A percentile compares a stretch with the other conserved stretches of the same genome.
Conservation (phyloP, 2,329 filamentous ascomycete genomes). For the Botryosphaeria agaves region DNA sequence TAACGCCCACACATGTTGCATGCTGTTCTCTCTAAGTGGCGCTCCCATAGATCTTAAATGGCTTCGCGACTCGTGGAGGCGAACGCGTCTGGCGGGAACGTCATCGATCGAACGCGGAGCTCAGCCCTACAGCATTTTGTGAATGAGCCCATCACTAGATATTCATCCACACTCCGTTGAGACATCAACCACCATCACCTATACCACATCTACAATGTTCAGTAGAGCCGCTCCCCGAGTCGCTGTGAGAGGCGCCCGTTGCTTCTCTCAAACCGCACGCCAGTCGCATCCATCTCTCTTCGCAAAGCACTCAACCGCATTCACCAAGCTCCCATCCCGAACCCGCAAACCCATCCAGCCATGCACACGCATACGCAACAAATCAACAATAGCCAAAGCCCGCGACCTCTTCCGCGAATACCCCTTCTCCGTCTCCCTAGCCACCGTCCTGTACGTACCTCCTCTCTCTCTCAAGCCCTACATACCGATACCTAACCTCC, state of each 20-base stretch:
- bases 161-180: no score
- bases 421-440: conserved; percentile 21
- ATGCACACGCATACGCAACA: conserved; percentile 5
- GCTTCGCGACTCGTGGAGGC: no score
- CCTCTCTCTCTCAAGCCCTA: not conserved
- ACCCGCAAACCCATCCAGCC: conserved; percentile 12
- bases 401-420: conserved; percentile 18
- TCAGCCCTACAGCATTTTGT: no score
- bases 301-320: no score
- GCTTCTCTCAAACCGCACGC: conserved; percentile 5
- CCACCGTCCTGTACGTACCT: conserved; percentile 4
- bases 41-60: no score
- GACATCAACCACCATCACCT: no score
- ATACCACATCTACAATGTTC: no score
- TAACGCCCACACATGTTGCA: conserved; percentile 50
- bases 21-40: no score
- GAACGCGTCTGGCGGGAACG: no score
- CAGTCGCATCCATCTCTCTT: conserved; percentile 8
- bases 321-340: conserved; percentile 9
- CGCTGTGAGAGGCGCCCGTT: conserved; percentile 8
- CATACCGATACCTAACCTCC: no score
- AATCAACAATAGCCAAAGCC: conserved; percentile 9
- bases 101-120: no score
- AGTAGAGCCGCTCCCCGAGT: conserved; percentile 8
- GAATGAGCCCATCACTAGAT: no score